These are phyloP conservation scores for Phytomonas sp. DNA, from an alignment of 208 protist genomes.

Conservation along the genomic window DNA sequence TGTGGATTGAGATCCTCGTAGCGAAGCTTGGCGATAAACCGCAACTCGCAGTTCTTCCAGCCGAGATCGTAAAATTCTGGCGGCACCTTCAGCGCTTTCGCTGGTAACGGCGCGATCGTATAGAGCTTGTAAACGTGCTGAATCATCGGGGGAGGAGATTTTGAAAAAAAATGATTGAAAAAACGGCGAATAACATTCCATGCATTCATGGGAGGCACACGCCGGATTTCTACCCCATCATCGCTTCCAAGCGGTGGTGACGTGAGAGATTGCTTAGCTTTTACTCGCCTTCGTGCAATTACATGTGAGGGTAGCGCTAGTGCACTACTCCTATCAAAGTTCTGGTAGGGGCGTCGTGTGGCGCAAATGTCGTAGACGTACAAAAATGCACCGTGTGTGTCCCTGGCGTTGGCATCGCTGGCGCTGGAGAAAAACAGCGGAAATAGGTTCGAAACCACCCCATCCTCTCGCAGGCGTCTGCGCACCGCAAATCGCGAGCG, in stretches of 20 bases:
- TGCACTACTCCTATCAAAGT: no score
- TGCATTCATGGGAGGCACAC: conserved; percentile 30
- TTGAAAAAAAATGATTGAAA: conserved; percentile 21
- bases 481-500: conserved; percentile 48
- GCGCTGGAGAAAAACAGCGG: conserved; percentile 24
- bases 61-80: conserved; percentile 52
- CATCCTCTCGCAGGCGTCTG: conserved; percentile 51
- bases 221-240: conserved; percentile 5
- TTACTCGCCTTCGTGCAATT: background rate
- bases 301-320: no score
- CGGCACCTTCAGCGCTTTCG: conserved; percentile 44
- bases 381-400: conserved; percentile 14
- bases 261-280: no score
- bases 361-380: conserved; percentile 77
- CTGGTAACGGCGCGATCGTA: conserved; percentile 38
- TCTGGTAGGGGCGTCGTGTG: conserved; percentile 21
- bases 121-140: conserved; percentile 54
- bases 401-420: background rate
- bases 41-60: conserved; percentile 57
- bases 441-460: conserved; percentile 75
- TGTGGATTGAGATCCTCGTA: conserved; percentile 29
- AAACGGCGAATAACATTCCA: conserved; percentile 46
- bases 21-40: conserved; percentile 19
- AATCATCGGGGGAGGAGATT: conserved; percentile 45
- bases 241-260: no score